Evolutionary conservation across 257 asterid species (phyloP).

Genomic region (Verbascum thapsus): DNA sequence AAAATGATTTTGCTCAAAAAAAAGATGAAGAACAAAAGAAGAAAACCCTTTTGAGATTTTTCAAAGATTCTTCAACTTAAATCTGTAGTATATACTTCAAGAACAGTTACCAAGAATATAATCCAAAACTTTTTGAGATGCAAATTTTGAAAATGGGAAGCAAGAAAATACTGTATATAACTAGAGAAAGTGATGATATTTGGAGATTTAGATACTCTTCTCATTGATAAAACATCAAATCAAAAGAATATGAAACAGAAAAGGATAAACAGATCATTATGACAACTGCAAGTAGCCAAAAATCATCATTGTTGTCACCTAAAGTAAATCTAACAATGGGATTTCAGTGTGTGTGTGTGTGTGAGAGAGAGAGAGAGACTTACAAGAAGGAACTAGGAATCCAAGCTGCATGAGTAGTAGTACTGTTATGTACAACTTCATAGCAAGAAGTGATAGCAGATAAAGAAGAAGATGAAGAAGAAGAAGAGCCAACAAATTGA

Average conservation of each 20-base stretch:
- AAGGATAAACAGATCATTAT: not conserved
- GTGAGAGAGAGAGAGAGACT: constrained; percentile 43
- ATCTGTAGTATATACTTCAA: not conserved
- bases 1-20: no score
- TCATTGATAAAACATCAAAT: constrained; percentile 49
- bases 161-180: not conserved
- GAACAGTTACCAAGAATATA: no score
- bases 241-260: constrained; percentile 34
- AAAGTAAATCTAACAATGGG: constrained; percentile 19
- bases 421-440: constrained; percentile 41
- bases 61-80: not conserved
- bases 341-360: no score
- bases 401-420: constrained; percentile 45
- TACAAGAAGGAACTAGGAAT: constrained; percentile 63
- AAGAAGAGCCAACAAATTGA: constrained; percentile 55
- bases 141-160: no score
- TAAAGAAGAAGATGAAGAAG: constrained; percentile 41
- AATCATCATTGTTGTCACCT: constrained; percentile 29
- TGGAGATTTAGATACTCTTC: constrained; percentile 29
- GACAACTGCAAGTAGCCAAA: constrained; percentile 31
- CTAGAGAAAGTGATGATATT: not conserved
- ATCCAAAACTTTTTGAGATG: no score
- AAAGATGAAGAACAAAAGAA: no score
- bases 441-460: no score
- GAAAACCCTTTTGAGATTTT: constrained; percentile 16